Percentiles rank a stretch among this genome's conserved stretches.
Conservation (phyloP, 2,329 filamentous ascomycete species). For the Mollisia scopiformis region DNA sequence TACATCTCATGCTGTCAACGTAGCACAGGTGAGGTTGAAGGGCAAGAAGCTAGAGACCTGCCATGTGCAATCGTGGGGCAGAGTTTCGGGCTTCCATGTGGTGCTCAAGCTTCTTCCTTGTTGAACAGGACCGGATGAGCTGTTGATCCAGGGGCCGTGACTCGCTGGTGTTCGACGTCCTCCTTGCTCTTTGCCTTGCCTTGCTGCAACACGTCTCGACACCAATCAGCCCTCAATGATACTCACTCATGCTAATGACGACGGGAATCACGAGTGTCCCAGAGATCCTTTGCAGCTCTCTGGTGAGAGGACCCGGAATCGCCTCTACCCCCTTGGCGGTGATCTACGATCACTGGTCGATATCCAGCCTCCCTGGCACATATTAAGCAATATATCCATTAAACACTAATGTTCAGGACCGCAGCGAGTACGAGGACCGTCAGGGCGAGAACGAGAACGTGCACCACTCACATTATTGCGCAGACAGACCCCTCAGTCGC, state of each 20-base stretch:
- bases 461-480: not conserved
- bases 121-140: not conserved
- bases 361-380: conserved; percentile 9
- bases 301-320: not conserved
- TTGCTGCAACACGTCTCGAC: conserved; percentile 15
- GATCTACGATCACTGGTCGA: conserved; percentile 22
- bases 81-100: conserved; percentile 21
- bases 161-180: conserved; percentile 1
- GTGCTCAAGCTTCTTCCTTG: conserved; percentile 29
- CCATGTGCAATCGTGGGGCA: conserved; percentile 17
- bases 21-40: not conserved
- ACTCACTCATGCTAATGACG: conserved; percentile 21
- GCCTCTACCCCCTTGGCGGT: conserved; percentile 15
- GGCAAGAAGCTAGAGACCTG: not conserved
- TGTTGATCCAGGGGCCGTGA: conserved; percentile 10
- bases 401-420: not conserved
- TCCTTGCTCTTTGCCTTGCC: not conserved
- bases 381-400: not conserved
- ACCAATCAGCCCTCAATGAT: conserved; percentile 24
- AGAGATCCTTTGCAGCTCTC: not conserved
- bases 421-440: not conserved
- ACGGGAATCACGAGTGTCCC: conserved; percentile 7
- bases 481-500: not conserved
- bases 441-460: not conserved
- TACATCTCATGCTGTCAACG: not conserved